Evolutionary conservation across 2,329 filamentous ascomycete species (phyloP).

Genomic region (Lachnellula willkommii): DNA sequence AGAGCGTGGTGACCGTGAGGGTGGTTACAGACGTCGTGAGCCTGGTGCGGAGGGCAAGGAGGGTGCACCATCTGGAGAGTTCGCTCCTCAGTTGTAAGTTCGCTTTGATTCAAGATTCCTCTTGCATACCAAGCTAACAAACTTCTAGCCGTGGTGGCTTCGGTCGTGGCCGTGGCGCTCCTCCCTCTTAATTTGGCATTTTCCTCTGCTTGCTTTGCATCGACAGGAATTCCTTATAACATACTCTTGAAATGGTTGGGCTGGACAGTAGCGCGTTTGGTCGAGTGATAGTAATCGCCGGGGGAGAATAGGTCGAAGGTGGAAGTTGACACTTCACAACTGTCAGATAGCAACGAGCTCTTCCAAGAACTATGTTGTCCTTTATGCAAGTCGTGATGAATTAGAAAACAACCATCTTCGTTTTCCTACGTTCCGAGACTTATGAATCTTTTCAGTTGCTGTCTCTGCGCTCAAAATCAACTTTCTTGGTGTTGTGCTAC

Average conservation of each 20-base stretch:
- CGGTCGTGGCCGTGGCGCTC: slow-evolving; percentile 70
- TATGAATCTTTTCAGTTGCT: no score
- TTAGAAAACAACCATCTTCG: no score
- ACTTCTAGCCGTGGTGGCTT: slow-evolving; percentile 71
- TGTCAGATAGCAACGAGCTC: slow-evolving; percentile 35
- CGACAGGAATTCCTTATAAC: slow-evolving; percentile 30
- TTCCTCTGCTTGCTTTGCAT: slow-evolving; percentile 32
- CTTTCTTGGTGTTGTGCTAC: no score
- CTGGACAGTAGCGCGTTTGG: slow-evolving; percentile 44
- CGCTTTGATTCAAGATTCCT: slow-evolving; percentile 3
- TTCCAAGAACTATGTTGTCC: slow-evolving; percentile 25
- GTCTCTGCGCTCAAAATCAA: no score
- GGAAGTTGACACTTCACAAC: slow-evolving; percentile 37
- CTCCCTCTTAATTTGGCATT: slow-evolving; percentile 33
- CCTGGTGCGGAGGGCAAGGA: slow-evolving; percentile 74
- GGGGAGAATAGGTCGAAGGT: slow-evolving; percentile 42
- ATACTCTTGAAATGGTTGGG: slow-evolving; percentile 34
- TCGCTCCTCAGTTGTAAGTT: slow-evolving; percentile 81
- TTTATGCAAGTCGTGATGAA: no score
- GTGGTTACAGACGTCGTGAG: slow-evolving; percentile 88
- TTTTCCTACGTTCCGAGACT: no score
- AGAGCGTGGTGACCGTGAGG: slow-evolving; percentile 65
- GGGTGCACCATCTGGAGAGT: slow-evolving; percentile 85
- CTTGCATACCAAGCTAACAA: slow-evolving; percentile 28
- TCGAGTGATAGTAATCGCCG: slow-evolving; percentile 46